A percentile compares a stretch with the other conserved stretches of the same genome.
These are phyloP conservation scores for Pontederia paniculata DNA, from an alignment of 176 grass and related monocot species.

Conservation along the genomic window DNA sequence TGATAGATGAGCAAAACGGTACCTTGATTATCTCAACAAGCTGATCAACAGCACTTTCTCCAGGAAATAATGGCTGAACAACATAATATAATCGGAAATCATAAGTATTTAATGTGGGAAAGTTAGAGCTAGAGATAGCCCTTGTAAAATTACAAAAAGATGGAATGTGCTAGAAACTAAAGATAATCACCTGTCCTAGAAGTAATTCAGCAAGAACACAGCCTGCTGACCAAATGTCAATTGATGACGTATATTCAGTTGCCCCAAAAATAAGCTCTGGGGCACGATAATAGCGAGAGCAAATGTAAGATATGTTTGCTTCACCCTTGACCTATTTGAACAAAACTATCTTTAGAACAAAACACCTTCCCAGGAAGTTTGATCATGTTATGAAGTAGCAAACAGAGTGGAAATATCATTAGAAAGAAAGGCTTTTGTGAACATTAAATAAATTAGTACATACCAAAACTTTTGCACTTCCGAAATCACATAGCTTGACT, in stretches of 20 bases:
- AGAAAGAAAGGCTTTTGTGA: not conserved
- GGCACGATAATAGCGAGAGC: conserved; percentile 95
- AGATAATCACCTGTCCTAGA: conserved; percentile 60
- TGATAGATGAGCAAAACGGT: not conserved
- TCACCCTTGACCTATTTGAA: conserved; percentile 67
- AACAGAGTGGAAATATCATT: not conserved
- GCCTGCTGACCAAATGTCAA: conserved; percentile 99
- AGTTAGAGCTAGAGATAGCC: not conserved
- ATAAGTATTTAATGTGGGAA: not conserved
- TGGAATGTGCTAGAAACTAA: not conserved
- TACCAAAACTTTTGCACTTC: conserved; percentile 97
- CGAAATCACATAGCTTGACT: conserved; percentile 98
- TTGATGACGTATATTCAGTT: conserved; percentile 86
- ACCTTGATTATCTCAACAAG: conserved; percentile 80
- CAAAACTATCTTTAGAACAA: not conserved
- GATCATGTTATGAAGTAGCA: not conserved
- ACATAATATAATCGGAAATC: conserved; percentile 9
- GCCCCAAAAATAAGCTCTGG: conserved; percentile 97
- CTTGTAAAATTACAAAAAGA: not conserved
- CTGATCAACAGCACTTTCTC: conserved; percentile 72
- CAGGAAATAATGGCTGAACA: conserved; percentile 56
- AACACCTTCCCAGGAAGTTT: conserved; percentile 4
- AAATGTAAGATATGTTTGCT: conserved; percentile 98
- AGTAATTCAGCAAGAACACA: conserved; percentile 93
- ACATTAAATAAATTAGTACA: not conserved